phyloP scores from a whole-genome alignment of 495 filamentous ascomycete genomes.

The Parathielavia hyrcaniae region DNA sequence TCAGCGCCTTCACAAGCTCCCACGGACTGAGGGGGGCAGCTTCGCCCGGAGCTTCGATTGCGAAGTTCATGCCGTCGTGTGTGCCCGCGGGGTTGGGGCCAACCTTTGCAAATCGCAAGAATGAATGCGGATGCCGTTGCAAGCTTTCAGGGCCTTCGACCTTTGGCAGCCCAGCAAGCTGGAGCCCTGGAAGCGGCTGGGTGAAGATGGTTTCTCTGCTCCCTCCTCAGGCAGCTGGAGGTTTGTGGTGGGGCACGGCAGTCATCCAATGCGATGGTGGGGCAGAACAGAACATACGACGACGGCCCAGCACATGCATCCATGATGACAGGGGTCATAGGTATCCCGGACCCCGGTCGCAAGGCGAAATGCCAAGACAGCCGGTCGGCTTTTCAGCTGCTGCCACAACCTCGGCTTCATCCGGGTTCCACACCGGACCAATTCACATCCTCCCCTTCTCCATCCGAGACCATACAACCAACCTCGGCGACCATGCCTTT shows the following conservation, averaged over 20 bases:
- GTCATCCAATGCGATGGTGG: no score
- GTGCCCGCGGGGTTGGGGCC: not conserved
- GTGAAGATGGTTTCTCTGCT: no score
- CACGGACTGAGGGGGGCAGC: constrained; percentile 51
- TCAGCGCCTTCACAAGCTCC: constrained; percentile 65
- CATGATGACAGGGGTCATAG: no score
- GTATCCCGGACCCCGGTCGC: not conserved
- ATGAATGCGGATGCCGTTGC: not conserved
- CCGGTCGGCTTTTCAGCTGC: constrained; percentile 13
- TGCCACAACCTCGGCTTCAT: constrained; percentile 23
- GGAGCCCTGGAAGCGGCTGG: not conserved
- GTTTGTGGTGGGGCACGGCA: not conserved
- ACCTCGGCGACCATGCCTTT: constrained; percentile 6
- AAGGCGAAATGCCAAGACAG: not conserved
- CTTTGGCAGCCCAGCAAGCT: no score
- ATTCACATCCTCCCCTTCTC: not conserved
- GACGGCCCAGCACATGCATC: no score
- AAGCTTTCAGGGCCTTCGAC: not conserved
- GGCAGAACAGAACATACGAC: no score
- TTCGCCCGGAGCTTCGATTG: constrained; percentile 50
- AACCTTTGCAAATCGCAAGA: not conserved
- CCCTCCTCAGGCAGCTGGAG: not conserved
- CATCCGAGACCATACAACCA: not conserved
- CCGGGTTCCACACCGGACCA: constrained; percentile 2
- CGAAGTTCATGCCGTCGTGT: constrained; percentile 41